These are phyloP conservation scores for Protea cynaroides DNA, from an alignment of 164 flowering plant genomes.

Conservation along the genomic window DNA sequence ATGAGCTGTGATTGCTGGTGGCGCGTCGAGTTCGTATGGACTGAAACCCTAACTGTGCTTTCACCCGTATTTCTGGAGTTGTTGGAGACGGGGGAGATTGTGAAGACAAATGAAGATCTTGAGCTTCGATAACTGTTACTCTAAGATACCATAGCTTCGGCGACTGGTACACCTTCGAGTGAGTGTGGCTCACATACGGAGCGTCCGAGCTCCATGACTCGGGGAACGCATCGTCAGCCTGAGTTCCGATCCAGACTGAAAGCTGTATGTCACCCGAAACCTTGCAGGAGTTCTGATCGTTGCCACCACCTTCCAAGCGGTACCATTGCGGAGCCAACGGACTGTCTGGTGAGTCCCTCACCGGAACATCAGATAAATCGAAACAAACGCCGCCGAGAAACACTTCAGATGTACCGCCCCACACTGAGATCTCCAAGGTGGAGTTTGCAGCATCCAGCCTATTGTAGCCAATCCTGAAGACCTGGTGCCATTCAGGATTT, in stretches of 20 bases:
- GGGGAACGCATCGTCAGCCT: constrained; percentile 88
- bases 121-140: constrained; percentile 77
- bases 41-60: constrained; percentile 76
- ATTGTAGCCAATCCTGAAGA: constrained; percentile 57
- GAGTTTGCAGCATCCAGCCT: constrained; percentile 24
- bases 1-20: constrained; percentile 38
- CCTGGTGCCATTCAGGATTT: constrained; percentile 81
- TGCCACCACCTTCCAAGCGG: constrained; percentile 56
- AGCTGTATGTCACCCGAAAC: constrained; percentile 77
- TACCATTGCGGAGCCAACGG: constrained; percentile 93
- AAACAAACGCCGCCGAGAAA: constrained; percentile 91
- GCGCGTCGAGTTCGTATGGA: constrained; percentile 56
- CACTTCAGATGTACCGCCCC: constrained; percentile 53
- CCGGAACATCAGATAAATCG: constrained; percentile 76
- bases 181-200: constrained; percentile 58
- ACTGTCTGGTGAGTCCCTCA: constrained; percentile 83
- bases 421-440: constrained; percentile 66
- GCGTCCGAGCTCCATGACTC: constrained; percentile 81
- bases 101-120: constrained; percentile 59
- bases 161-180: constrained; percentile 89
- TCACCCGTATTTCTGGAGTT: constrained; percentile 70
- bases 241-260: constrained; percentile 92
- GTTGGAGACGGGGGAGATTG: constrained; percentile 37
- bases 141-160: constrained; percentile 96
- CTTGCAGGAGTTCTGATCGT: constrained; percentile 22